phyloP scores from a whole-genome alignment of 176 grass and related monocot genomes.

The Lolium rigidum region DNA sequence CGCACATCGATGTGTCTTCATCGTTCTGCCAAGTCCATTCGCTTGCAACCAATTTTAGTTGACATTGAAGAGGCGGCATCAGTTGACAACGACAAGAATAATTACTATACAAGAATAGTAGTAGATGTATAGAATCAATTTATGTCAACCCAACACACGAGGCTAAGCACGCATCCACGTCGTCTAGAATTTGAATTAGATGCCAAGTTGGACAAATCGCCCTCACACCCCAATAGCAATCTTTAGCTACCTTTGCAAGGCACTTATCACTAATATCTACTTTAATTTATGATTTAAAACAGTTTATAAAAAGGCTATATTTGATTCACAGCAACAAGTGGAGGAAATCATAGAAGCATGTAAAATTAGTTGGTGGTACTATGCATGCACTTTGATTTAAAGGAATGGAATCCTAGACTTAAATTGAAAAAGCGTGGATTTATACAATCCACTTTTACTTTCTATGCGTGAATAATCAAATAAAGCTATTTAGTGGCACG shows the following conservation, averaged over 20 bases:
- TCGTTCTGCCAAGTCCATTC: neutral
- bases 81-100: neutral
- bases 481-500: neutral
- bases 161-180: neutral
- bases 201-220: neutral
- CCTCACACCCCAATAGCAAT: neutral
- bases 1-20: neutral
- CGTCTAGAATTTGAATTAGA: neutral
- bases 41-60: neutral
- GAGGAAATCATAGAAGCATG: neutral
- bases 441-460: neutral
- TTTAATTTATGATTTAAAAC: neutral
- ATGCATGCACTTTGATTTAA: neutral
- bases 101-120: neutral
- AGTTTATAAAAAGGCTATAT: neutral
- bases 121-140: neutral
- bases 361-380: neutral
- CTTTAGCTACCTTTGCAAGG: neutral
- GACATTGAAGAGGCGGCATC: neutral
- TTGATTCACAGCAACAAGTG: neutral
- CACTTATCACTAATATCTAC: neutral
- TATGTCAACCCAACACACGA: neutral
- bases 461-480: neutral
- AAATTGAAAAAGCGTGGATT: neutral
- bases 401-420: neutral